These are phyloP conservation scores for Penicillium taxi DNA, from an alignment of 495 filamentous ascomycete species.

Conservation along the genomic window DNA sequence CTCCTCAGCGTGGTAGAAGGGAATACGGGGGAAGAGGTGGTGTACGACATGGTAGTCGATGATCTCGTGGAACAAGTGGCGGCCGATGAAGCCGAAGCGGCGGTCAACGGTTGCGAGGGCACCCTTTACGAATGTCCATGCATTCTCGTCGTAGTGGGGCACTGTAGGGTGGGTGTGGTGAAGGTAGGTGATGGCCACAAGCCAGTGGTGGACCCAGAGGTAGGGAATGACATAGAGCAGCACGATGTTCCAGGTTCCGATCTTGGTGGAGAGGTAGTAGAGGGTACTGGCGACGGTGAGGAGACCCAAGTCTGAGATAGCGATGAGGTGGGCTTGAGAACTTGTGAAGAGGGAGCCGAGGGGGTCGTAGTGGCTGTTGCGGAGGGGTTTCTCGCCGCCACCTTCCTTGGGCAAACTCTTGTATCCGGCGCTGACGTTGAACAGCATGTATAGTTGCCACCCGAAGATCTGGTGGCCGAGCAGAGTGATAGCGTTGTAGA, in stretches of 20 bases:
- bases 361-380: conserved; percentile 53
- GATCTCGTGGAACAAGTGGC: conserved; percentile 80
- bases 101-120: conserved; percentile 84
- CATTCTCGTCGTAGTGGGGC: conserved; percentile 68
- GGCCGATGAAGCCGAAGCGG: conserved; percentile 82
- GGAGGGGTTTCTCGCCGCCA: conserved; percentile 34
- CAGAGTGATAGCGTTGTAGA: conserved; percentile 40
- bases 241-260: conserved; percentile 44
- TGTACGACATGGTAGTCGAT: conserved; percentile 89
- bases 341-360: conserved; percentile 53
- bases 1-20: conserved; percentile 88
- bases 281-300: conserved; percentile 36
- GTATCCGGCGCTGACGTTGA: conserved; percentile 46
- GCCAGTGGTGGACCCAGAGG: conserved; percentile 56
- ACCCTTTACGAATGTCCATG: conserved; percentile 82
- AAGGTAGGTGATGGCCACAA: conserved; percentile 78
- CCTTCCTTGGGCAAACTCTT: conserved; percentile 35
- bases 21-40: conserved; percentile 78
- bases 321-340: conserved; percentile 47
- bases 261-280: conserved; percentile 35
- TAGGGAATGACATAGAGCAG: conserved; percentile 49
- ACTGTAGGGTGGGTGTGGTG: conserved; percentile 84
- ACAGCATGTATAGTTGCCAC: conserved; percentile 48
- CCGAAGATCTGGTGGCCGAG: conserved; percentile 48
- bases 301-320: conserved; percentile 53